phyloP scores from a whole-genome alignment of 208 protist genomes.

The Trypanosoma theileri region DNA sequence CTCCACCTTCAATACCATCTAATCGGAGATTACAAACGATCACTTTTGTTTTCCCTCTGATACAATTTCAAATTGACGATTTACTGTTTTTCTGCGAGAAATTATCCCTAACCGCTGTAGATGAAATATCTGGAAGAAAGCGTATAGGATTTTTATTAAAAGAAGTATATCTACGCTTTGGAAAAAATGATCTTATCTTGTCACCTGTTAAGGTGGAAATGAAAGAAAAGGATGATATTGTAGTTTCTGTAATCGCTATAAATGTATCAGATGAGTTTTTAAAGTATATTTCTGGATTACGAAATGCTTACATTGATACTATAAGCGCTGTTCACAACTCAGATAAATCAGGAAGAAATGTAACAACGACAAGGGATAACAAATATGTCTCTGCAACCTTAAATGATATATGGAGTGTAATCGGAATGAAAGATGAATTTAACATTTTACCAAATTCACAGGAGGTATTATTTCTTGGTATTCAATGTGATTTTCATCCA shows the following conservation, averaged over 20 bases:
- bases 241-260: slow-evolving; percentile 12
- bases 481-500: slow-evolving; percentile 6
- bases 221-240: slow-evolving; percentile 13
- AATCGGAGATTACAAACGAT: slow-evolving; percentile 6
- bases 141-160: slow-evolving; percentile 29
- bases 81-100: slow-evolving; percentile 25
- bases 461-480: neutral
- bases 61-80: slow-evolving; percentile 29
- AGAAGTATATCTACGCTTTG: slow-evolving; percentile 31
- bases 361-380: neutral
- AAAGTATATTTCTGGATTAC: slow-evolving; percentile 14
- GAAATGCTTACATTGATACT: slow-evolving; percentile 2
- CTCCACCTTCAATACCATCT: neutral
- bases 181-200: slow-evolving; percentile 17
- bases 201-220: slow-evolving; percentile 28
- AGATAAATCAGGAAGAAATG: neutral
- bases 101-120: slow-evolving; percentile 21
- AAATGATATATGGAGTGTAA: neutral
- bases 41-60: slow-evolving; percentile 28
- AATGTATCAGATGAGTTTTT: slow-evolving; percentile 19
- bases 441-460: neutral
- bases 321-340: neutral
- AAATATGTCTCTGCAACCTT: neutral
- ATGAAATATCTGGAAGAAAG: neutral
- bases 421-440: neutral